Conservation (phyloP, 2,329 filamentous ascomycete species). For the Parascedosporium putredinis region DNA sequence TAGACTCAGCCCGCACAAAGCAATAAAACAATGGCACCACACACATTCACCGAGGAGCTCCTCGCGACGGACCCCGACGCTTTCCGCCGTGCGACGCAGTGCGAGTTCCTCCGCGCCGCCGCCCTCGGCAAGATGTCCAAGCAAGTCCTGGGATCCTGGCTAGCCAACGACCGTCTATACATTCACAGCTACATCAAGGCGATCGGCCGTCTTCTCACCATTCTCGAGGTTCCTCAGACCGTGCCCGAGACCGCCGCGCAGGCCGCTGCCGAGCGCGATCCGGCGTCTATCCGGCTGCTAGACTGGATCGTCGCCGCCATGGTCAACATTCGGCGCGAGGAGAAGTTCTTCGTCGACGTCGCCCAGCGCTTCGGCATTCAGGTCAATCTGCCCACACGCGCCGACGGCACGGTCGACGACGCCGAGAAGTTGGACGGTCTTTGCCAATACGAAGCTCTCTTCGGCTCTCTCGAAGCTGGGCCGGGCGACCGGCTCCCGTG, state of each 20-base stretch:
- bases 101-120: conserved; percentile 55
- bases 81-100: conserved; percentile 49
- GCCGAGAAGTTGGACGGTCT: conserved; percentile 29
- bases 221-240: conserved; percentile 43
- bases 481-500: conserved; percentile 31
- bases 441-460: conserved; percentile 32
- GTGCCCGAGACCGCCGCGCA: conserved; percentile 11
- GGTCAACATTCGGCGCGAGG: conserved; percentile 56
- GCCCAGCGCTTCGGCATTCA: conserved; percentile 49
- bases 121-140: conserved; percentile 51
- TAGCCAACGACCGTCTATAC: conserved; percentile 62
- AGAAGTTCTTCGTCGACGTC: conserved; percentile 56
- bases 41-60: conserved; percentile 46
- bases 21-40: conserved; percentile 12
- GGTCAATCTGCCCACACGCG: conserved; percentile 25
- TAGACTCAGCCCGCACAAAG: no score
- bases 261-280: conserved; percentile 12
- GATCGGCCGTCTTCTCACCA: conserved; percentile 52
- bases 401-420: conserved; percentile 14
- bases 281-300: conserved; percentile 43
- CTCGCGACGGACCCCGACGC: conserved; percentile 34
- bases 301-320: conserved; percentile 54
- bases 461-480: conserved; percentile 39
- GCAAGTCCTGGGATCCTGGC: conserved; percentile 50
- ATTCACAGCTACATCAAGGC: conserved; percentile 61